These are phyloP conservation scores for Boletus pseudopeckii DNA, from an alignment of 768 basidiomycete species.

Conservation along the genomic window DNA sequence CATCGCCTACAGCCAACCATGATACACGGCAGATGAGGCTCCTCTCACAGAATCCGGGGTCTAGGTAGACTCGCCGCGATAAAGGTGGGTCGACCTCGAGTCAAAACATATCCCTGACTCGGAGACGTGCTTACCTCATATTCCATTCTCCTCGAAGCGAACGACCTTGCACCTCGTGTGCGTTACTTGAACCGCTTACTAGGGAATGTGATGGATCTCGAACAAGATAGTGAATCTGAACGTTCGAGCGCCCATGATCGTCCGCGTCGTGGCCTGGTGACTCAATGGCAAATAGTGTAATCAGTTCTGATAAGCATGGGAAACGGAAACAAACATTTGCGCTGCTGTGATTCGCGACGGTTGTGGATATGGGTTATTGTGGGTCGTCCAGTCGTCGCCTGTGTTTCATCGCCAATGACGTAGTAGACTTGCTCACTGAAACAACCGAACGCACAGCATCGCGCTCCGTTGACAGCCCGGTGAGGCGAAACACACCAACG, in stretches of 20 bases:
- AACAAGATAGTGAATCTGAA: neutral
- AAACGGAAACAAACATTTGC: neutral
- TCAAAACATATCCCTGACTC: neutral
- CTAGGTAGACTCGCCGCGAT: neutral
- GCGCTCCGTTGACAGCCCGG: neutral
- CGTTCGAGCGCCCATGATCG: conserved; percentile 9
- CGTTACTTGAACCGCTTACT: neutral
- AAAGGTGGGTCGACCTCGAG: conserved; percentile 4
- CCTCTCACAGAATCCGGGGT: no score
- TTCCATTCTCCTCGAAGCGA: neutral
- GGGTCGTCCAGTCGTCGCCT: neutral
- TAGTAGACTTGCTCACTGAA: neutral
- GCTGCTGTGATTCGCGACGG: neutral
- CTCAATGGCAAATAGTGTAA: neutral
- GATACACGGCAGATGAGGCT: neutral
- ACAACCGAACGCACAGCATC: conserved; percentile 3
- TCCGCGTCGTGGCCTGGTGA: neutral
- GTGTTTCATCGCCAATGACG: neutral
- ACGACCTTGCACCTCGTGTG: conserved; percentile 13
- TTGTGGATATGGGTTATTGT: neutral
- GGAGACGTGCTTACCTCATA: neutral
- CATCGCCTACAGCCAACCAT: neutral
- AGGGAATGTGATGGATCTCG: neutral
- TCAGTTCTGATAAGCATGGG: neutral
- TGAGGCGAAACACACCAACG: neutral